phyloP scores from a whole-genome alignment of 371 early-diverging fungal genomes.

The Funneliformis caledonium region DNA sequence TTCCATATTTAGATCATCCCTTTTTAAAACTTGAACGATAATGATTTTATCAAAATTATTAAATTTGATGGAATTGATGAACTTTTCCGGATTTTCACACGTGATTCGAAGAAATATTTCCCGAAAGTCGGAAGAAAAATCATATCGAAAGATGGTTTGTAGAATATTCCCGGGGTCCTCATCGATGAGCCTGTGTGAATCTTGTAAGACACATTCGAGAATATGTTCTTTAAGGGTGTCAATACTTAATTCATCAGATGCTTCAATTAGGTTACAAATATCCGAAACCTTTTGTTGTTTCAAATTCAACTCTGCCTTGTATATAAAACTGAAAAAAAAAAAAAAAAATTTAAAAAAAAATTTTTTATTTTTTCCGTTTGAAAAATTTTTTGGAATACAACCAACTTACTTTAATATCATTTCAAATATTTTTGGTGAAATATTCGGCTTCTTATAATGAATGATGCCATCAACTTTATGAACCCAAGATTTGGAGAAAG shows the following conservation, averaged over 20 bases:
- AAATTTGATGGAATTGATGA: slow-evolving; percentile 10
- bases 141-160: slow-evolving; percentile 11
- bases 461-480: slow-evolving; percentile 2
- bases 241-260: slow-evolving; percentile 29
- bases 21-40: slow-evolving; percentile 13
- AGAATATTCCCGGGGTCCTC: not conserved
- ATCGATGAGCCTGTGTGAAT: not conserved
- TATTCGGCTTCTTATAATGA: slow-evolving; percentile 21
- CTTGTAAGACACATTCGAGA: slow-evolving; percentile 1
- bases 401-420: not conserved
- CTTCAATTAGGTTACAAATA: slow-evolving; percentile 14
- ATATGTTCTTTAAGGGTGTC: slow-evolving; percentile 21
- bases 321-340: slow-evolving; percentile 27
- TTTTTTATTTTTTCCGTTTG: too few species aligned
- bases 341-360: not conserved
- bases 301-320: slow-evolving; percentile 20
- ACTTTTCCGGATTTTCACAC: slow-evolving; percentile 6
- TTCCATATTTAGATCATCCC: slow-evolving; percentile 20
- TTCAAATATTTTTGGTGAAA: not conserved
- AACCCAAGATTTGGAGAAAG: slow-evolving; percentile 24
- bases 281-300: slow-evolving; percentile 2
- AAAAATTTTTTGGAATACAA: not conserved
- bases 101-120: slow-evolving; percentile 9
- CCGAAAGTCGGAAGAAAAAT: not conserved
- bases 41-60: not conserved